Base-by-base conservation (phyloP, 495 filamentous ascomycete species). In the Entonaema liquescens region DNA sequence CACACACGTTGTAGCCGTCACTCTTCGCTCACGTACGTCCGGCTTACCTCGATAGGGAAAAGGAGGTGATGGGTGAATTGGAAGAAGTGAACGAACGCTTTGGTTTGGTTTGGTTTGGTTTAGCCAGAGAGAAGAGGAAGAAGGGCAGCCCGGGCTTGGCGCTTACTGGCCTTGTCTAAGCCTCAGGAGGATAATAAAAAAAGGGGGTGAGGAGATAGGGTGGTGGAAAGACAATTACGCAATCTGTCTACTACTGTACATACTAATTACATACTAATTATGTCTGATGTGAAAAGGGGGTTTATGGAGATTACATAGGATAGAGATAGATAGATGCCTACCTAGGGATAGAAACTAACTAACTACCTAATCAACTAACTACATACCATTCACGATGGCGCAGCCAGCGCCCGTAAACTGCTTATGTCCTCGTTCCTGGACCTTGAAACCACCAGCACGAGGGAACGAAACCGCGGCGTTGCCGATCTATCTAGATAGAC, bases 151-250 rank as follows among this genome's bases (percentile, higher is more conserved):
- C 29, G 29, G 29, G 7, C 69, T 72, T 72, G 69, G 69, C 69
- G 69, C 69, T 72, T 72, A 72, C 70, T 68, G 62, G 70, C 61
- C 59, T 72, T 67, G 59, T 54, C 63, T 64, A 64, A 72, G 69
- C 64, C 64, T 68, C 64, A 59, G 29, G 52, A 53, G 35, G 47
- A 61, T 33, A 58, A 47, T 36, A 19, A 35, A 63, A 58, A 70
- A 57, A 55, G 35, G n/a, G 26, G 53, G 53, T n/a, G 50, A 29
- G 55, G 50, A 36, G 40, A n/a, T n/a, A 29, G 35, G 36, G 31
- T 6, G 17, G 17, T 7, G 15, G 53, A 9, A 29, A 29, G 50
- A 2, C 31, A 57, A 57, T 71, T 62, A 72, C 68, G 69, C 60
- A 72, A 67, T 72, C 31, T 7, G 31, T 33, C 29, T 31, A 31